phyloP scores from a whole-genome alignment of 2,329 filamentous ascomycete genomes.

The Colletotrichum trifolii region DNA sequence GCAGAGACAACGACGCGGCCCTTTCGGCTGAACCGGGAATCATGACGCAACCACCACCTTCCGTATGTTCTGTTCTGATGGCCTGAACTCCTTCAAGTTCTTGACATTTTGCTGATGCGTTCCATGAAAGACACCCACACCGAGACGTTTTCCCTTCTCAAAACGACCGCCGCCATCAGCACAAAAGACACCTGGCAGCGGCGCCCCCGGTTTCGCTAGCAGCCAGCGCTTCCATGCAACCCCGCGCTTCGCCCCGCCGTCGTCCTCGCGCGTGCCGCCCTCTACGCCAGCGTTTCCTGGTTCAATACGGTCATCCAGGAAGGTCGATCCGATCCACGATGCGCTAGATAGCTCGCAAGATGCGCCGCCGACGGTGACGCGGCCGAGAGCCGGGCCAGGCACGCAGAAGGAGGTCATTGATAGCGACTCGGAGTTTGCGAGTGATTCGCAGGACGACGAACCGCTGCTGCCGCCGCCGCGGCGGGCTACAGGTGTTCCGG shows the following conservation, averaged over 20 bases:
- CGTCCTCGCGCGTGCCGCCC: constrained; percentile 40
- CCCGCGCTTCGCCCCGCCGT: constrained; percentile 50
- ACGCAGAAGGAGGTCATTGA: constrained; percentile 38
- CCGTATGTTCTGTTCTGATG: not conserved
- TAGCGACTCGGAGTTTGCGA: constrained; percentile 32
- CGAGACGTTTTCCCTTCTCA: constrained; percentile 51
- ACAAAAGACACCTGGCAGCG: constrained; percentile 43
- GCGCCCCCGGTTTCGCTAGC: constrained; percentile 24
- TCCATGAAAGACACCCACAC: constrained; percentile 49
- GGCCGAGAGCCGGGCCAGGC: not conserved
- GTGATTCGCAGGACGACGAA: constrained; percentile 39
- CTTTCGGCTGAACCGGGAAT: constrained; percentile 25
- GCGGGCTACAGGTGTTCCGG: not conserved
- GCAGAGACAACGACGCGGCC: constrained; percentile 24
- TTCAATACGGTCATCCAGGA: constrained; percentile 41
- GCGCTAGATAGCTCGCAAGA: constrained; percentile 27
- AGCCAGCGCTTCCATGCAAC: constrained; percentile 50
- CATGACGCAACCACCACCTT: constrained; percentile 36
- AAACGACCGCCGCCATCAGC: constrained; percentile 47
- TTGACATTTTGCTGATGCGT: not conserved
- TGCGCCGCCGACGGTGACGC: constrained; percentile 1
- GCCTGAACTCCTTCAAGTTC: not conserved
- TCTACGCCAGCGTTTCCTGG: constrained; percentile 29
- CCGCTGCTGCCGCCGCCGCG: too few relatives aligned
- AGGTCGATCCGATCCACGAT: constrained; percentile 28